Percentiles rank a stretch among this genome's conserved stretches.
Conservation (phyloP, 768 basidiomycete genomes). For the Cystofilobasidium capitatum region DNA sequence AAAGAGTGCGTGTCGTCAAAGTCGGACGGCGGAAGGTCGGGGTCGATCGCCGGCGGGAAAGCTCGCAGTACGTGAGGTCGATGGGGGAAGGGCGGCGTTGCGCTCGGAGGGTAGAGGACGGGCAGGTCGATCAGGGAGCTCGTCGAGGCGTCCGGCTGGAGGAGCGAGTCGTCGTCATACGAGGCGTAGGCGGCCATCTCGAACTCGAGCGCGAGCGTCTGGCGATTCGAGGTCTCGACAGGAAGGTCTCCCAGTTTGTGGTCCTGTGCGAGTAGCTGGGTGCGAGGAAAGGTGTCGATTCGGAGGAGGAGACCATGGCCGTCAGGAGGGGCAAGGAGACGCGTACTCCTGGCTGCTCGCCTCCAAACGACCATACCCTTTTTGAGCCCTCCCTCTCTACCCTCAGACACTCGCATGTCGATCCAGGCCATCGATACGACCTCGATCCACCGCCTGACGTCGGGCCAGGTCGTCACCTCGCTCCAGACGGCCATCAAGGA, state of each 20-base stretch:
- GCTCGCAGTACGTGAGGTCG: background rate
- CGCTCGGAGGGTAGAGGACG: background rate
- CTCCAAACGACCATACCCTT: too few species aligned
- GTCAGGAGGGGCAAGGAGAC: background rate
- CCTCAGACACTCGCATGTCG: background rate
- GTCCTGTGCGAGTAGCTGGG: too few species aligned
- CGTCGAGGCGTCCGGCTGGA: background rate
- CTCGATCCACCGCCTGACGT: conserved; percentile 79
- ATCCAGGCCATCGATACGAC: conserved; percentile 53
- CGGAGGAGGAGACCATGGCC: background rate
- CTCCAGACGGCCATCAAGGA: conserved; percentile 92
- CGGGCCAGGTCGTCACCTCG: conserved; percentile 90
- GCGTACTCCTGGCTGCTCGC: too few species aligned
- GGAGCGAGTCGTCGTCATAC: background rate
- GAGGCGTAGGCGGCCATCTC: background rate
- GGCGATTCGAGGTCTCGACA: too few species aligned
- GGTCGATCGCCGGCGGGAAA: background rate
- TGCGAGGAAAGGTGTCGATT: background rate
- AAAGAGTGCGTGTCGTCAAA: background rate
- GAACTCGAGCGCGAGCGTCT: too few species aligned
- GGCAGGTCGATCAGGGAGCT: background rate
- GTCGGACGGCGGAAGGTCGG: background rate
- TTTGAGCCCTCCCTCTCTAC: too few species aligned
- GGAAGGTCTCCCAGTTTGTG: too few species aligned
- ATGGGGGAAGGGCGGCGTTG: background rate